Evolutionary conservation across 345 rosid genomes (phyloP), one percentile per base, ranked within the genome.

Genomic region (Excoecaria agallocha): DNA sequence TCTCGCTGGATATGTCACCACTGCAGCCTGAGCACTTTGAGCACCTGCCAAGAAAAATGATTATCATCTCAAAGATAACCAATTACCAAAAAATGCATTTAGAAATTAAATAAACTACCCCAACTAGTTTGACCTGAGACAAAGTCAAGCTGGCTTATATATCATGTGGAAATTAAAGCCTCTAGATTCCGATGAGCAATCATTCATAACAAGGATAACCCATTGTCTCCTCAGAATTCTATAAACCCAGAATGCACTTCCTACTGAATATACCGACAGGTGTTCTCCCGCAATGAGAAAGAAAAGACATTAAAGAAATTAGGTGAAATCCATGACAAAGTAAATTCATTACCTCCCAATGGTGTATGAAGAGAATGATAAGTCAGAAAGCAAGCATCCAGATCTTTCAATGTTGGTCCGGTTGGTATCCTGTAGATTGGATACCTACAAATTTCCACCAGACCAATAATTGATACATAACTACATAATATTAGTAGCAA

Each of bases 371-470:
- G 82, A 37, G 38, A 62, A 69, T 78, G 82, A 19, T 69, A 78
- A 6, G 82, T 78, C 51, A 78, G 71, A 70, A 78, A 78, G 70
- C 82, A 74, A 16, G 82, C 78, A 69, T 78, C 82, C 78, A 78
- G 73, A 66, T 78, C 75, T 62, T 69, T 78, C 59, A 78, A 65
- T 19, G 82, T 78, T 63, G 82, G 82, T 19, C 75, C 82, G 2
- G 72, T 78, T 49, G 82, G 82, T 69, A 74, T 74, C 76, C 82
- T 78, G 75, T 78, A 78, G 41, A 78, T 69, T 46, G 82, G 82
- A 65, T 74, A 78, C 82, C 82, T 78, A 69, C 70, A 74, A 50
- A 78, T 60, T 55, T 69, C 74, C 77, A 69, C 9, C 30, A 62
- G n/a, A 73, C 45, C 17, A 10, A 39, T 73, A 39, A 62, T 65